phyloP scores from a whole-genome alignment of 495 filamentous ascomycete genomes.

The Xylaria longipes region DNA sequence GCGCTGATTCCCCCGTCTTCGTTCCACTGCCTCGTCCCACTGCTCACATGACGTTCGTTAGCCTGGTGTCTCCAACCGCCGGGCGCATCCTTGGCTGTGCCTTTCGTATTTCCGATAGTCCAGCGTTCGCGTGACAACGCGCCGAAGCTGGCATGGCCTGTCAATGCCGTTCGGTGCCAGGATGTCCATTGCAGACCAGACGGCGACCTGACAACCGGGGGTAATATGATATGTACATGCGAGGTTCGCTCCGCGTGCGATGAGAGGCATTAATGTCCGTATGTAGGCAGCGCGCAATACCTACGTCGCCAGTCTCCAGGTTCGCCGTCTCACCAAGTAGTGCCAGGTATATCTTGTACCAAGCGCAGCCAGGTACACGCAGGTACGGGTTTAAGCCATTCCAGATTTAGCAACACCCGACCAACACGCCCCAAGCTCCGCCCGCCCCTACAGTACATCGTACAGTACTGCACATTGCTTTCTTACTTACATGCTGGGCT shows the following conservation, averaged over 20 bases:
- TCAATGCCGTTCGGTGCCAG: not conserved
- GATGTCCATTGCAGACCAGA: not conserved
- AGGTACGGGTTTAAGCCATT: slow-evolving; percentile 14
- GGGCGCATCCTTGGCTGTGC: not conserved
- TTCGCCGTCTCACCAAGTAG: not conserved
- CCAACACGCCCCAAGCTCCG: not conserved
- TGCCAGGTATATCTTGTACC: slow-evolving; percentile 6
- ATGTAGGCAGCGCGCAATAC: not conserved
- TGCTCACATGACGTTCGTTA: not conserved
- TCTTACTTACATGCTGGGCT: slow-evolving; percentile 1
- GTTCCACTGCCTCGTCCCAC: not conserved
- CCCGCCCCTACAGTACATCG: slow-evolving; percentile 1
- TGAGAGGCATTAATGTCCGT: slow-evolving; percentile 3
- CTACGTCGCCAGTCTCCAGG: not conserved
- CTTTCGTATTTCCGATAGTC: slow-evolving; percentile 5
- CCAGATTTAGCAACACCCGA: slow-evolving; percentile 8
- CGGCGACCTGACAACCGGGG: not conserved
- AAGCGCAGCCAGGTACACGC: slow-evolving; percentile 7
- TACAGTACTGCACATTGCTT: not conserved
- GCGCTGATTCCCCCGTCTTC: not conserved
- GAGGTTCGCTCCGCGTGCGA: not conserved
- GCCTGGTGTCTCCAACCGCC: slow-evolving; percentile 2
- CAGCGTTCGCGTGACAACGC: not conserved
- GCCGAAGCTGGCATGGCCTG: not conserved
- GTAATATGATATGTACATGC: not conserved